phyloP scores from a whole-genome alignment of 768 basidiomycete species.

The Hygrocybe punicea region DNA sequence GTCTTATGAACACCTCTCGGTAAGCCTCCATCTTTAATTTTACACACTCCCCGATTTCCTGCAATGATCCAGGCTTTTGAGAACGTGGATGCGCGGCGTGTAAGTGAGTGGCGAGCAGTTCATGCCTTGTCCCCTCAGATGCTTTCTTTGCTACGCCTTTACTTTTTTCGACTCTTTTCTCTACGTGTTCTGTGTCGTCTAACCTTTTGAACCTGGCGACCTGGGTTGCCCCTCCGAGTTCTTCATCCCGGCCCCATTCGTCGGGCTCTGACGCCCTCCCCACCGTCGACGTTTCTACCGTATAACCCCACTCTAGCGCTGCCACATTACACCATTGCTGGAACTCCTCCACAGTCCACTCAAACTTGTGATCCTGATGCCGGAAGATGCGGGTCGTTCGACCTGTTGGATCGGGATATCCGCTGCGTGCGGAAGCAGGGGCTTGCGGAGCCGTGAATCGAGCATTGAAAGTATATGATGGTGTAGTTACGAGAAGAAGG shows the following conservation, averaged over 20 bases:
- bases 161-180: conserved; percentile 40
- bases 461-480: conserved; percentile 78
- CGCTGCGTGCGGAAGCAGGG: conserved; percentile 43
- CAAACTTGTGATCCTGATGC: conserved; percentile 83
- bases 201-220: conserved; percentile 59
- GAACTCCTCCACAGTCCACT: conserved; percentile 83
- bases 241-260: conserved; percentile 66
- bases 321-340: conserved; percentile 51
- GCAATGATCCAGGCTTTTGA: conserved; percentile 38
- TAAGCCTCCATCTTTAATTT: conserved; percentile 53
- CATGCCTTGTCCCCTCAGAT: conserved; percentile 38
- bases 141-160: conserved; percentile 26
- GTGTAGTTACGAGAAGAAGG: conserved; percentile 76
- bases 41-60: conserved; percentile 49
- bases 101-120: conserved; percentile 44
- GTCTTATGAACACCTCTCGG: conserved; percentile 45
- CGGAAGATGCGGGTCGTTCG: conserved; percentile 74
- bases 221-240: conserved; percentile 63
- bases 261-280: conserved; percentile 60
- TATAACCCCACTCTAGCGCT: conserved; percentile 71
- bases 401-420: conserved; percentile 69
- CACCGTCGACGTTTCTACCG: conserved; percentile 54
- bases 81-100: conserved; percentile 52
- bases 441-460: conserved; percentile 61
- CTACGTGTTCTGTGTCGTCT: conserved; percentile 24